Base-by-base conservation (phyloP, 2,329 filamentous ascomycete species). In the Zarea fungicola region DNA sequence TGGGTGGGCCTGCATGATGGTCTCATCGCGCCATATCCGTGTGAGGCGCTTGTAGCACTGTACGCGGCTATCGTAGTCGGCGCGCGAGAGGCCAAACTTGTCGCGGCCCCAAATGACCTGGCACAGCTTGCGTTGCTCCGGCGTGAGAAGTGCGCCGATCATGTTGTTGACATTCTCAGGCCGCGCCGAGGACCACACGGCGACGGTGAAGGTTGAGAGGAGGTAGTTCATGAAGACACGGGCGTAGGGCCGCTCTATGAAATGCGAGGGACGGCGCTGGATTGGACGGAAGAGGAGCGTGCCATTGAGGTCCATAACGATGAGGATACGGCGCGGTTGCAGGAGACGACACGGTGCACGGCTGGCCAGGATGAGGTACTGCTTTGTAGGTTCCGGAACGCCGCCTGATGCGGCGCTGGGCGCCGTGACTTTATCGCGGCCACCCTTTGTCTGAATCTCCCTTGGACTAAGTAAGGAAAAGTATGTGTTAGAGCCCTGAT, bases 291-390 rank as follows among this genome's bases (percentile, higher is more conserved):
- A 76, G 29, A 97, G 77, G 1, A 99, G 76, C 0, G 92, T 96
- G 54, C 93, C 93, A 65, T 97, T 99, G 31, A 99, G 79, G 67
- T 99, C 93, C 53, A 97, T 80, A 40, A 97, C 80, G 43, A 99
- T 74, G 19, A 99, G 81, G 28, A 96, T 76, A 14, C 77, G 78
- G 34, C 80, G 80, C 1, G 83, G 77, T 1, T 64, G 43, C 0
- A 65, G 32, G 4, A 78, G 65, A 14, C 56, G 55, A 23, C 63
- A 58, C 0, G 80, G 73, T 1, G 68, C 58, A 13, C 68, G 56
- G 5, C 68, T 62, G 2, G 85, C 73, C 45, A 75, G 74, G 4
- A 61, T 47, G n/a, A 89, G 69, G 65, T 95, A 95, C 40, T 66
- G 60, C 0, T 65, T 39, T 1, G 77, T 77, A 0, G 87, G 81